phyloP scores from a whole-genome alignment of 73 alveolate species.

The Tetrahymena borealis region DNA sequence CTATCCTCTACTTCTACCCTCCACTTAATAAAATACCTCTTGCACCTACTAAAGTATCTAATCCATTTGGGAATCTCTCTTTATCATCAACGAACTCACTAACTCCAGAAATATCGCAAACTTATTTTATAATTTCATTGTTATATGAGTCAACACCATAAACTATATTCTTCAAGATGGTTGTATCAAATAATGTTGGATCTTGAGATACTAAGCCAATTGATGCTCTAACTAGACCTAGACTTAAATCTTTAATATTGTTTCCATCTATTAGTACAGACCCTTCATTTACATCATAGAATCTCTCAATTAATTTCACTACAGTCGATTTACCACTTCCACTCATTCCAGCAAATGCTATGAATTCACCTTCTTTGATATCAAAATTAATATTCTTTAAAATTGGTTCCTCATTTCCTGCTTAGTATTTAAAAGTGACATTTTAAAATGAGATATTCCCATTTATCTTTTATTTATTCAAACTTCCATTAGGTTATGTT shows the following conservation, averaged over 20 bases:
- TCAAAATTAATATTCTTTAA: slow-evolving; percentile 36
- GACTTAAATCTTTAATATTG: slow-evolving; percentile 60
- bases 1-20: slow-evolving; percentile 34
- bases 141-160: slow-evolving; percentile 42
- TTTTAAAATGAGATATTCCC: slow-evolving; percentile 62
- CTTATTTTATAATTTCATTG: slow-evolving; percentile 31
- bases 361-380: slow-evolving; percentile 61
- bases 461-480: not conserved
- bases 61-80: slow-evolving; percentile 40
- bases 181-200: slow-evolving; percentile 73
- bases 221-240: slow-evolving; percentile 54
- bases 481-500: too few relatives aligned
- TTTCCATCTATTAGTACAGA: slow-evolving; percentile 57
- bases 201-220: slow-evolving; percentile 81
- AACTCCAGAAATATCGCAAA: slow-evolving; percentile 32
- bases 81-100: slow-evolving; percentile 22
- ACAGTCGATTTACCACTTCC: slow-evolving; percentile 50
- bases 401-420: slow-evolving; percentile 36
- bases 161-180: slow-evolving; percentile 61
- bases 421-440: slow-evolving; percentile 52
- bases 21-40: slow-evolving; percentile 50
- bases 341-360: slow-evolving; percentile 76
- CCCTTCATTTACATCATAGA: slow-evolving; percentile 52
- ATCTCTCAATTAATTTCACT: slow-evolving; percentile 17
- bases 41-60: slow-evolving; percentile 50